These are phyloP conservation scores for Urochloa ruziziensis DNA, from an alignment of 176 grass and related monocot species.

Conservation along the genomic window DNA sequence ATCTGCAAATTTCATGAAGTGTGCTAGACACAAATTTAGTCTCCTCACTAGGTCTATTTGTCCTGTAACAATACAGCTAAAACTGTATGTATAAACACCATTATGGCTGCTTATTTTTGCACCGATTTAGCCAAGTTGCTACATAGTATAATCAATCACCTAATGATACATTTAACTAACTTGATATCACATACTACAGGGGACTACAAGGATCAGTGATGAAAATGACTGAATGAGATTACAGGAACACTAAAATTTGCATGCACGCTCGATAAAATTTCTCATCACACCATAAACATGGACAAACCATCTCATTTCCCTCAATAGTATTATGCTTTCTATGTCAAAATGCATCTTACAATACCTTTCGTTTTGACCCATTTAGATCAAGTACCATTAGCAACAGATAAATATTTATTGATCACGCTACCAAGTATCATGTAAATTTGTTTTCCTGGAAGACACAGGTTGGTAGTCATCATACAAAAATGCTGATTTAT, in stretches of 20 bases:
- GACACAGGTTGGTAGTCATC: not conserved
- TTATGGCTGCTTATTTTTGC: not conserved
- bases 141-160: not conserved
- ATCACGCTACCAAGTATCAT: not conserved
- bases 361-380: not conserved
- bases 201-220: not conserved
- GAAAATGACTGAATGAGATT: not conserved
- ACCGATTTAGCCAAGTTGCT: not conserved
- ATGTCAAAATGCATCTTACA: not conserved
- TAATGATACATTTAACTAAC: not conserved
- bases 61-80: not conserved
- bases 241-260: not conserved
- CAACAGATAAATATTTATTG: not conserved
- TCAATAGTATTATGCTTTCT: not conserved
- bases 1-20: slow-evolving; percentile 6
- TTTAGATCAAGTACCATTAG: not conserved
- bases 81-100: not conserved
- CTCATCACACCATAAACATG: not conserved
- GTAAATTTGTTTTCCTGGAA: not conserved
- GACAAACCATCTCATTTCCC: not conserved
- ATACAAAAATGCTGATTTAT: not conserved
- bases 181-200: not conserved
- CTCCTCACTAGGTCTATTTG: not conserved
- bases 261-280: not conserved
- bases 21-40: not conserved